Evolutionary conservation across 495 filamentous ascomycete genomes (phyloP).

Genomic region (Podospora appendiculata): DNA sequence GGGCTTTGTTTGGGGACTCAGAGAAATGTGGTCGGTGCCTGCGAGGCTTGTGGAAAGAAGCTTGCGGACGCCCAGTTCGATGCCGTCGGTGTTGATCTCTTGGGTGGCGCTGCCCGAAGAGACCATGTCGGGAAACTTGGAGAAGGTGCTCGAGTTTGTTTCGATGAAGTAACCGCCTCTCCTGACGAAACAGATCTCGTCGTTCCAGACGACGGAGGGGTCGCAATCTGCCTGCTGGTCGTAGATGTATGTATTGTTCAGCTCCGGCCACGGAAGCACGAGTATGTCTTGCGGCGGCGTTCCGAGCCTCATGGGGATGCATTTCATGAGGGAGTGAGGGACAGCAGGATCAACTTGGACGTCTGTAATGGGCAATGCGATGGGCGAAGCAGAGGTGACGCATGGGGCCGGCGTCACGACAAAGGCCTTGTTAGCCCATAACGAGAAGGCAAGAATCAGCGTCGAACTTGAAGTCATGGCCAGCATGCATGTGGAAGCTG

Average conservation of each 20-base stretch:
- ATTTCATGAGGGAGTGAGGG: constrained; percentile 14
- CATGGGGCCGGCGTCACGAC: background rate
- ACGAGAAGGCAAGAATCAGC: too few species aligned
- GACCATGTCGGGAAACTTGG: constrained; percentile 6
- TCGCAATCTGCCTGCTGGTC: constrained; percentile 12
- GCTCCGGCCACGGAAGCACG: constrained; percentile 14
- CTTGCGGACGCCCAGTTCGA: constrained; percentile 9
- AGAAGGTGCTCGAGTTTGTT: constrained; percentile 8
- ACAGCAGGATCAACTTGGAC: constrained; percentile 7
- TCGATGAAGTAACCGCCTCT: constrained; percentile 9
- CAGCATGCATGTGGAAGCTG: too few species aligned
- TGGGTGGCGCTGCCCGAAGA: constrained; percentile 10
- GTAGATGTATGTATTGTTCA: constrained; percentile 20
- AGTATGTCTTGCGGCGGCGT: constrained; percentile 15
- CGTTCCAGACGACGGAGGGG: constrained; percentile 9
- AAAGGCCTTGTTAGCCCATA: background rate
- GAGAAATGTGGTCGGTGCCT: constrained; percentile 1
- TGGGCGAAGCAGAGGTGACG: background rate
- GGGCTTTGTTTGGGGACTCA: background rate
- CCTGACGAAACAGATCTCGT: constrained; percentile 12
- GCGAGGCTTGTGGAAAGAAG: constrained; percentile 10
- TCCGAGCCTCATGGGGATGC: constrained; percentile 10
- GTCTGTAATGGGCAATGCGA: constrained; percentile 13
- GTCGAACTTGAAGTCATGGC: too few species aligned
- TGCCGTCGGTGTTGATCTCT: constrained; percentile 5